These are phyloP conservation scores for Tuber indicum DNA, from an alignment of 495 filamentous ascomycete species.

Conservation along the genomic window DNA sequence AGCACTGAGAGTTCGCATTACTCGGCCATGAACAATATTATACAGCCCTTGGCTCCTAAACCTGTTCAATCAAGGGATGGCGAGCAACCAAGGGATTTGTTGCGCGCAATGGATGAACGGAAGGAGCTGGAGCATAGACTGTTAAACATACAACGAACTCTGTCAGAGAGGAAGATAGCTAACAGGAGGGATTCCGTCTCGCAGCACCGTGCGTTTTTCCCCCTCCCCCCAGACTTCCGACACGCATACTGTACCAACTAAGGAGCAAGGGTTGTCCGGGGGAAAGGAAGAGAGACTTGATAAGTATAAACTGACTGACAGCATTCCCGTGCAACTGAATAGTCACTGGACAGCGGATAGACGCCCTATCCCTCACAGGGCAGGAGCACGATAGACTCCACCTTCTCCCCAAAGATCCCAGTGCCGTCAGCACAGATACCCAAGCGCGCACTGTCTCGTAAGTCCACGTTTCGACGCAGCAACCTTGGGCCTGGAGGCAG, in stretches of 20 bases:
- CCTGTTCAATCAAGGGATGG: slow-evolving; percentile 13
- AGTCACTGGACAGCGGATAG: slow-evolving; percentile 43
- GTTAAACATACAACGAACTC: slow-evolving; percentile 12
- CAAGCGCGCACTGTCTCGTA: slow-evolving; percentile 8
- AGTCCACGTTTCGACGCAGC: slow-evolving; percentile 12
- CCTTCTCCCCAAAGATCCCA: slow-evolving; percentile 13
- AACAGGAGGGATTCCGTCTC: slow-evolving; percentile 1
- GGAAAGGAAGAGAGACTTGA: not conserved
- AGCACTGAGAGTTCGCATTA: slow-evolving; percentile 8
- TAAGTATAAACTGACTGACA: slow-evolving; percentile 2
- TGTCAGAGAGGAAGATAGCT: slow-evolving; percentile 15
- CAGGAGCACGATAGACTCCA: slow-evolving; percentile 4
- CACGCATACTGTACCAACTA: not conserved
- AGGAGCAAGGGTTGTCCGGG: not conserved
- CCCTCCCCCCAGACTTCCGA: not conserved
- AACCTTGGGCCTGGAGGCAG: slow-evolving; percentile 7
- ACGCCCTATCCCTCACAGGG: slow-evolving; percentile 40
- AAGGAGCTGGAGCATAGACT: slow-evolving; percentile 14
- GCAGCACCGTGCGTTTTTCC: not conserved
- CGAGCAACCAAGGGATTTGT: slow-evolving; percentile 14
- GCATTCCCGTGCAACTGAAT: slow-evolving; percentile 8
- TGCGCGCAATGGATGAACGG: slow-evolving; percentile 18
- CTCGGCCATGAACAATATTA: slow-evolving; percentile 4
- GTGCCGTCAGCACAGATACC: slow-evolving; percentile 12
- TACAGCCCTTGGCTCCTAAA: slow-evolving; percentile 16